Conservation (phyloP, 2,329 filamentous ascomycete species). For the Cryphonectria naterciae region DNA sequence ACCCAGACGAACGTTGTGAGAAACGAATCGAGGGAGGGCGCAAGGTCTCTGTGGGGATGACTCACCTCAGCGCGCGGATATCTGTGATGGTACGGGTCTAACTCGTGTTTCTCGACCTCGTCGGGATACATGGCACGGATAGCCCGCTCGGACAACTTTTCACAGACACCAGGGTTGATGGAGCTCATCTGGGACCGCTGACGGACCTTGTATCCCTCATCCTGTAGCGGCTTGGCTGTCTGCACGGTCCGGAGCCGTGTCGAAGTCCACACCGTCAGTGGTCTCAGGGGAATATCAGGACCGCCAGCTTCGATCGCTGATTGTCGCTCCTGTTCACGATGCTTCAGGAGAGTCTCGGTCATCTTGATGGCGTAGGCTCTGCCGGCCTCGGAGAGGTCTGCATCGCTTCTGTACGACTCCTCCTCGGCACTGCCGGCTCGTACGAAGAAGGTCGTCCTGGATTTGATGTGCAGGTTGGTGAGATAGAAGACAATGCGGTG, state of each 20-base stretch:
- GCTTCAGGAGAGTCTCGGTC: conserved; percentile 79
- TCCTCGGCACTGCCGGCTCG: conserved; percentile 80
- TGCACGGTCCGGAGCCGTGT: conserved; percentile 89
- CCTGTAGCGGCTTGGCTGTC: conserved; percentile 80
- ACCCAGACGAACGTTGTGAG: not conserved
- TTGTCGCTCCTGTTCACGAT: conserved; percentile 80
- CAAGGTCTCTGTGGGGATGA: not conserved
- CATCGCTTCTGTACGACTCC: conserved; percentile 88
- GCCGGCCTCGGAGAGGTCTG: conserved; percentile 79
- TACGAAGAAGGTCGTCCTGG: conserved; percentile 89
- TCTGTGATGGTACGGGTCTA: conserved; percentile 94
- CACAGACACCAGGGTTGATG: conserved; percentile 93
- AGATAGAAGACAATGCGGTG: conserved; percentile 98
- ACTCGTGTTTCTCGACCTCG: conserved; percentile 88
- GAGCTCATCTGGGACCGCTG: conserved; percentile 97
- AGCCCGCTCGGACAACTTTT: conserved; percentile 83
- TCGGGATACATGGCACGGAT: conserved; percentile 85
- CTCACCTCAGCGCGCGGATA: conserved; percentile 90
- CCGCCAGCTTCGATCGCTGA: conserved; percentile 71
- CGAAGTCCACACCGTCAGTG: conserved; percentile 92
- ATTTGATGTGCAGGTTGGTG: conserved; percentile 96
- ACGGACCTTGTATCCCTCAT: conserved; percentile 80
- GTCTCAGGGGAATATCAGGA: conserved; percentile 70
- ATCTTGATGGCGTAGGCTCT: conserved; percentile 81
- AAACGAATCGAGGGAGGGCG: conserved; percentile 18